Conservation (phyloP, 768 basidiomycete species). For the Naganishia friedmannii region DNA sequence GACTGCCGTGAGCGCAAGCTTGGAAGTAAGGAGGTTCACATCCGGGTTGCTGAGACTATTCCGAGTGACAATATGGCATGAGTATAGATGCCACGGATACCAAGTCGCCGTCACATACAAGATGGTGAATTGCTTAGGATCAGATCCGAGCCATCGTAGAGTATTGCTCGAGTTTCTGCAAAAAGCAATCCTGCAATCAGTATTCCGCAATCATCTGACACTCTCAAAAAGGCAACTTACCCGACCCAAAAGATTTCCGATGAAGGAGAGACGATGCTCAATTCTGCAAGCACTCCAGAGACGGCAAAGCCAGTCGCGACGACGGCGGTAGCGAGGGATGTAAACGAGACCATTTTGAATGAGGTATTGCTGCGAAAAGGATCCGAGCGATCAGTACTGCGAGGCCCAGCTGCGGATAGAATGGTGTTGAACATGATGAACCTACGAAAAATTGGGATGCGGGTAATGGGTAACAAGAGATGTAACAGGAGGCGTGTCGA, state of each 20-base stretch:
- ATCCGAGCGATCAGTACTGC: background rate
- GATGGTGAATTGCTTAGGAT: slow-evolving; percentile 44
- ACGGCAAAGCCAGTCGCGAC: background rate
- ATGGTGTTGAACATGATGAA: background rate
- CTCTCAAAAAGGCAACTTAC: background rate
- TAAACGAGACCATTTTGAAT: slow-evolving; percentile 14
- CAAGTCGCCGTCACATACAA: slow-evolving; percentile 38
- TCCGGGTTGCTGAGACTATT: slow-evolving; percentile 32
- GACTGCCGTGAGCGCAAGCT: slow-evolving; percentile 17
- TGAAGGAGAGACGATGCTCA: slow-evolving; percentile 25
- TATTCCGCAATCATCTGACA: background rate
- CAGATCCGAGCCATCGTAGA: slow-evolving; percentile 41
- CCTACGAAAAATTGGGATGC: background rate
- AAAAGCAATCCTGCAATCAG: background rate
- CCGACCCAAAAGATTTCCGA: slow-evolving; percentile 30
- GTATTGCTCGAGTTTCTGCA: slow-evolving; percentile 42
- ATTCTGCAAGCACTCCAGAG: slow-evolving; percentile 14
- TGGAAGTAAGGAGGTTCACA: slow-evolving; percentile 27
- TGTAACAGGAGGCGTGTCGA: background rate
- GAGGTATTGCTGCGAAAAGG: slow-evolving; percentile 3
- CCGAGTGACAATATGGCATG: slow-evolving; percentile 17
- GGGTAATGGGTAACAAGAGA: background rate
- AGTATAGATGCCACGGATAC: background rate
- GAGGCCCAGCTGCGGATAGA: background rate
- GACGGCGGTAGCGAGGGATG: slow-evolving; percentile 5